These are phyloP conservation scores for Withania somnifera DNA, from an alignment of 305 asterid genomes.

Conservation along the genomic window DNA sequence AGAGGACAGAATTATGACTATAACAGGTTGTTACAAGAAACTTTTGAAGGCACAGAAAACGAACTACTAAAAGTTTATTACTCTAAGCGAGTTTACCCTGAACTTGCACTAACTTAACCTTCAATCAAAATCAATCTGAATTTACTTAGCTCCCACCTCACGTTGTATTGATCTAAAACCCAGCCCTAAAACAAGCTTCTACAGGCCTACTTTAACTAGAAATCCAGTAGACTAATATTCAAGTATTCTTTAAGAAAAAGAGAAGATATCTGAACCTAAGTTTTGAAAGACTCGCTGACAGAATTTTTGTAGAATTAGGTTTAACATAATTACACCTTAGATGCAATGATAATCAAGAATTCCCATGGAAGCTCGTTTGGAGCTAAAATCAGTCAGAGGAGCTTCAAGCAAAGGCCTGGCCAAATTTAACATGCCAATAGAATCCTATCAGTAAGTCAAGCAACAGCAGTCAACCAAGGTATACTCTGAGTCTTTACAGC, in stretches of 20 bases:
- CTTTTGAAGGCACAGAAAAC: not conserved
- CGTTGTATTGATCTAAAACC: not conserved
- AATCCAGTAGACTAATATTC: not conserved
- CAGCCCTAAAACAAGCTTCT: not conserved
- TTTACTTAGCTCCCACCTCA: not conserved
- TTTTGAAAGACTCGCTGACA: not conserved
- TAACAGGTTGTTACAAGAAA: not conserved
- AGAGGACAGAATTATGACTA: not conserved
- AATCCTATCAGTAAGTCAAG: not conserved
- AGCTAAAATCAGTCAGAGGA: not conserved
- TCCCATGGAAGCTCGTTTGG: too few species aligned
- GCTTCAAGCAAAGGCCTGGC: not conserved
- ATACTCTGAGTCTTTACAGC: too few species aligned
- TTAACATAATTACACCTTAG: not conserved
- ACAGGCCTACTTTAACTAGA: not conserved
- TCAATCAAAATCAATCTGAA: not conserved
- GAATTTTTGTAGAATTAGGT: not conserved
- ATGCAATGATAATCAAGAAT: not conserved
- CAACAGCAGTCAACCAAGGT: too few species aligned
- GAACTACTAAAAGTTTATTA: not conserved
- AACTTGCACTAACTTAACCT: not conserved
- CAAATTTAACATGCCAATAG: not conserved
- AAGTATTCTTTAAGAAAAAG: not conserved
- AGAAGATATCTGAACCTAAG: not conserved
- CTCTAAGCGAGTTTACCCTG: not conserved